phyloP scores from a whole-genome alignment of 2,329 filamentous ascomycete genomes.

The Neonectria ditissima region DNA sequence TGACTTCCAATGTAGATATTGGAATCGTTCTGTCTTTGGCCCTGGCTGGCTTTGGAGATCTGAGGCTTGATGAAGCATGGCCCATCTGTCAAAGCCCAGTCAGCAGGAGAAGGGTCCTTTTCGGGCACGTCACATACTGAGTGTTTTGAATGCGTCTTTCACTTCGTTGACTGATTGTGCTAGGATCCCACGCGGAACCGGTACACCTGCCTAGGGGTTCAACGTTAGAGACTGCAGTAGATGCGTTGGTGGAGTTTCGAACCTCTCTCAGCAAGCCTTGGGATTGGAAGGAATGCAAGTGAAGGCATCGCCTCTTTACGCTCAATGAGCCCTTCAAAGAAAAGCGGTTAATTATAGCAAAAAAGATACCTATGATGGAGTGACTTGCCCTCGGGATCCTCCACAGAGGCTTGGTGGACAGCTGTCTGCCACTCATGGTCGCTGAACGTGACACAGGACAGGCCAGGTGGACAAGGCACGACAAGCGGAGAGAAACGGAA shows the following conservation, averaged over 20 bases:
- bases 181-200: conserved; percentile 40
- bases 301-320: conserved; percentile 30
- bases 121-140: conserved; percentile 35
- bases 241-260: neutral
- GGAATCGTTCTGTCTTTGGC: conserved; percentile 22
- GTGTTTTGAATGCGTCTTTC: conserved; percentile 30
- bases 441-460: neutral
- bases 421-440: neutral
- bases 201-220: conserved; percentile 41
- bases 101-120: neutral
- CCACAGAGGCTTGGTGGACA: neutral
- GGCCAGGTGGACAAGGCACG: neutral
- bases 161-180: conserved; percentile 40
- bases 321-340: neutral
- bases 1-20: conserved; percentile 25
- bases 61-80: conserved; percentile 46
- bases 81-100: conserved; percentile 28
- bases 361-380: neutral
- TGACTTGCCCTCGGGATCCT: neutral
- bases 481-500: neutral
- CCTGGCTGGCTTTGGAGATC: conserved; percentile 33
- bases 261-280: conserved; percentile 45
- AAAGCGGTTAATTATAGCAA: neutral
- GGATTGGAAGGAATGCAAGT: conserved; percentile 46
- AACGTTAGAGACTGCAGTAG: neutral